These are phyloP conservation scores for Populus pruinosa DNA, from an alignment of 345 rosid genomes.

Conservation along the genomic window DNA sequence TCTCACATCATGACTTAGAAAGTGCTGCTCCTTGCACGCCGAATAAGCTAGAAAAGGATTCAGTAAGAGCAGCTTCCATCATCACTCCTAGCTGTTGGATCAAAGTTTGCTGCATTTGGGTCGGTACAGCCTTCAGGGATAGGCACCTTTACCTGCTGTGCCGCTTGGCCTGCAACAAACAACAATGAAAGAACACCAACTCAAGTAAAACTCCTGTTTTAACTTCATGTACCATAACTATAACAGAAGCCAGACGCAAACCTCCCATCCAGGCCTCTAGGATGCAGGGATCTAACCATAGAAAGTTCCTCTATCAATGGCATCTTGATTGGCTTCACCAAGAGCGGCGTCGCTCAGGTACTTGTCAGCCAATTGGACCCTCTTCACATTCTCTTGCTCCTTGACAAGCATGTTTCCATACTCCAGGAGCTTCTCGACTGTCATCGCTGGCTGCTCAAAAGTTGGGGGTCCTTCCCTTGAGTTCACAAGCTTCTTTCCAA, in stretches of 20 bases:
- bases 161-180: slow-evolving; percentile 62
- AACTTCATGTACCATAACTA: neutral
- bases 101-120: slow-evolving; percentile 58
- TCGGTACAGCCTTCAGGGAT: slow-evolving; percentile 90
- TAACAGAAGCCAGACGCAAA: slow-evolving; percentile 11
- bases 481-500: slow-evolving; percentile 91
- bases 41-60: slow-evolving; percentile 12
- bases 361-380: slow-evolving; percentile 91
- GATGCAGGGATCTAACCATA: slow-evolving; percentile 56
- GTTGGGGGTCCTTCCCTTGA: slow-evolving; percentile 76
- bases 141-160: slow-evolving; percentile 70
- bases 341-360: slow-evolving; percentile 85
- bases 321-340: slow-evolving; percentile 75
- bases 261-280: slow-evolving; percentile 39
- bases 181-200: neutral
- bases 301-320: slow-evolving; percentile 65
- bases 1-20: slow-evolving; percentile 13
- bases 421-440: slow-evolving; percentile 62
- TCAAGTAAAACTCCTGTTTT: neutral
- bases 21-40: neutral
- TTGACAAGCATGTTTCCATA: slow-evolving; percentile 84
- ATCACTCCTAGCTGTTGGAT: slow-evolving; percentile 93
- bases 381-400: slow-evolving; percentile 94
- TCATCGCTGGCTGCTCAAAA: slow-evolving; percentile 78
- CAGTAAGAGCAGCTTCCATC: slow-evolving; percentile 79